A percentile compares a stretch with the other conserved stretches of the same genome.
phyloP scores from a whole-genome alignment of 345 rosid species.

The Clarkia xantiana region DNA sequence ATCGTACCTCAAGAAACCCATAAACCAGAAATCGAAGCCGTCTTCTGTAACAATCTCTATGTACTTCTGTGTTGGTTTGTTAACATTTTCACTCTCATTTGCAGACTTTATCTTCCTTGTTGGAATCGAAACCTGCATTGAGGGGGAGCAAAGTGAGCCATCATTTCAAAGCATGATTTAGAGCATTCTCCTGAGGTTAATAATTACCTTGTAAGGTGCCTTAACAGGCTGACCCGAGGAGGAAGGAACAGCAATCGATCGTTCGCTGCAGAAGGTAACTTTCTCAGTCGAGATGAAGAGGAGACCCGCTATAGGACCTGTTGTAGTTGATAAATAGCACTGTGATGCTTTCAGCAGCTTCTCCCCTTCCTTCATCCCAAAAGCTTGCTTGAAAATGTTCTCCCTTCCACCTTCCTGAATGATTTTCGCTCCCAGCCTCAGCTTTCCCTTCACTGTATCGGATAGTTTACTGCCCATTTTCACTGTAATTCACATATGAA shows the following conservation, averaged over 20 bases:
- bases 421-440: slow-evolving; percentile 27
- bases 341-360: slow-evolving; percentile 33
- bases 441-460: slow-evolving; percentile 27
- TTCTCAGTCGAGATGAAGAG: slow-evolving; percentile 24
- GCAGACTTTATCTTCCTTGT: too few relatives aligned
- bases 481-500: slow-evolving; percentile 11
- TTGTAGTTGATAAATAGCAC: slow-evolving; percentile 28
- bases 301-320: slow-evolving; percentile 35
- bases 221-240: slow-evolving; percentile 9
- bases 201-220: slow-evolving; percentile 19
- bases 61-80: background rate
- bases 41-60: slow-evolving; percentile 20
- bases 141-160: too few relatives aligned
- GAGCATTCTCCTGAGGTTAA: too few relatives aligned
- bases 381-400: slow-evolving; percentile 26
- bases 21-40: slow-evolving; percentile 27
- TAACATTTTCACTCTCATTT: too few relatives aligned
- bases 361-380: slow-evolving; percentile 21
- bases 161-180: too few relatives aligned
- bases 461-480: slow-evolving; percentile 17
- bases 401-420: slow-evolving; percentile 26
- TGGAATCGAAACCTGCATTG: too few relatives aligned
- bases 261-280: slow-evolving; percentile 24
- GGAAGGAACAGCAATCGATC: slow-evolving; percentile 13
- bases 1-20: slow-evolving; percentile 28